Conservation (phyloP, 129 eudicot genomes). For the Apium graveolens region DNA sequence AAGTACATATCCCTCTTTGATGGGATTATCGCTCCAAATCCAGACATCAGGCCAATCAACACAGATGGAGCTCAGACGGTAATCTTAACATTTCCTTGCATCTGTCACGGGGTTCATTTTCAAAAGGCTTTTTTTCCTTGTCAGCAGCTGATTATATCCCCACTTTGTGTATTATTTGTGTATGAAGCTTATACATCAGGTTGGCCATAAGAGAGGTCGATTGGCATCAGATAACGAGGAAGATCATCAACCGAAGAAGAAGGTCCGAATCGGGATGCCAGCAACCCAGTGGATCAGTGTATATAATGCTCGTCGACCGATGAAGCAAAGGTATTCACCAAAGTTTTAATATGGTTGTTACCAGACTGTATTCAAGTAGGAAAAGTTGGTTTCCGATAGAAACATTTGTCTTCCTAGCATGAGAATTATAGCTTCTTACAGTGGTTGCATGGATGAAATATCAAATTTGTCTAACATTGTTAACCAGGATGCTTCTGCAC, state of each 20-base stretch:
- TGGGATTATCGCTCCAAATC: slow-evolving; percentile 33
- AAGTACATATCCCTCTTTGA: slow-evolving; percentile 42
- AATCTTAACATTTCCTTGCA: background rate
- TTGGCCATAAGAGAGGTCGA: slow-evolving; percentile 48
- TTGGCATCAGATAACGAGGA: slow-evolving; percentile 39
- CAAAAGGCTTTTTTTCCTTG: background rate
- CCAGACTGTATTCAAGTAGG: background rate
- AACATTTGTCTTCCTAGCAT: background rate
- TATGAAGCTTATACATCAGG: slow-evolving; percentile 28
- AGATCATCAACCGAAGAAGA: slow-evolving; percentile 36
- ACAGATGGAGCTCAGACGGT: slow-evolving; percentile 57
- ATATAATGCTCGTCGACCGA: slow-evolving; percentile 24
- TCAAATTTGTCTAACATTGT: background rate
- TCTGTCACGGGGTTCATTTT: background rate
- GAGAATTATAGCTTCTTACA: background rate
- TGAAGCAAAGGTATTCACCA: slow-evolving; percentile 23
- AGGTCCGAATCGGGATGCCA: slow-evolving; percentile 21
- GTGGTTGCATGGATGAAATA: background rate
- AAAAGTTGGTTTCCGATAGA: background rate
- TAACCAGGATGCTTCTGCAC: slow-evolving; percentile 7
- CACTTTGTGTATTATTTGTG: slow-evolving; percentile 3
- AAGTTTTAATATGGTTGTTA: background rate
- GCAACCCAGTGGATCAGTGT: slow-evolving; percentile 20
- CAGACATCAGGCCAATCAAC: slow-evolving; percentile 42
- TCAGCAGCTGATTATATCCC: background rate